These are phyloP conservation scores for Glycine tomentella DNA, from an alignment of 306 rosid genomes.

Conservation along the genomic window DNA sequence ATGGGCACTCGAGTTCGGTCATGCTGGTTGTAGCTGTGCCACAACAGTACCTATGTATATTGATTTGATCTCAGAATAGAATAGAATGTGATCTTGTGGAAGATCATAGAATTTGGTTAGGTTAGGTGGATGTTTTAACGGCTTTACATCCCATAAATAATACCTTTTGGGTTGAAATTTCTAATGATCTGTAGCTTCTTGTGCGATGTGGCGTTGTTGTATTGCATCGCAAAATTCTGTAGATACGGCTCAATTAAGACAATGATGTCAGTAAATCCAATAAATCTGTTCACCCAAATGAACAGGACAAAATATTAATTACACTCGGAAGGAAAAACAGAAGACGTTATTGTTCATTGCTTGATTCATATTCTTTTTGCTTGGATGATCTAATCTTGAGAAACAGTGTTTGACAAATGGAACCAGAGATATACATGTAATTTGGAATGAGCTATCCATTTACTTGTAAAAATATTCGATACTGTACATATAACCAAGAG, in stretches of 20 bases:
- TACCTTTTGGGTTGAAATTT: slow-evolving; percentile 48
- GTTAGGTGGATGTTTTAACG: slow-evolving; percentile 60
- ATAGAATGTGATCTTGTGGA: slow-evolving; percentile 61
- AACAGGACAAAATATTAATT: slow-evolving; percentile 33
- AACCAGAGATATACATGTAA: background rate
- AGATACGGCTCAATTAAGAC: slow-evolving; percentile 42
- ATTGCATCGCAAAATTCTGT: slow-evolving; percentile 45
- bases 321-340: background rate
- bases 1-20: slow-evolving; percentile 35
- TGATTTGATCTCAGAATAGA: slow-evolving; percentile 65
- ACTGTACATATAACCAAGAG: background rate
- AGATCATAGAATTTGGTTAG: slow-evolving; percentile 55
- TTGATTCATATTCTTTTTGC: background rate
- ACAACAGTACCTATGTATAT: slow-evolving; percentile 59
- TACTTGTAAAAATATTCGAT: background rate
- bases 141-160: slow-evolving; percentile 54
- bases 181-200: slow-evolving; percentile 48
- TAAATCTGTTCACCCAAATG: slow-evolving; percentile 33
- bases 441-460: background rate
- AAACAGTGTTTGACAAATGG: background rate
- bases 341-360: background rate
- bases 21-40: slow-evolving; percentile 45
- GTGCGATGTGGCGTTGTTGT: slow-evolving; percentile 37
- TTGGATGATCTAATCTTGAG: background rate
- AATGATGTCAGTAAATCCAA: slow-evolving; percentile 30